Evolutionary conservation across 345 rosid species (phyloP).

Genomic region (Dovyalis caffra): DNA sequence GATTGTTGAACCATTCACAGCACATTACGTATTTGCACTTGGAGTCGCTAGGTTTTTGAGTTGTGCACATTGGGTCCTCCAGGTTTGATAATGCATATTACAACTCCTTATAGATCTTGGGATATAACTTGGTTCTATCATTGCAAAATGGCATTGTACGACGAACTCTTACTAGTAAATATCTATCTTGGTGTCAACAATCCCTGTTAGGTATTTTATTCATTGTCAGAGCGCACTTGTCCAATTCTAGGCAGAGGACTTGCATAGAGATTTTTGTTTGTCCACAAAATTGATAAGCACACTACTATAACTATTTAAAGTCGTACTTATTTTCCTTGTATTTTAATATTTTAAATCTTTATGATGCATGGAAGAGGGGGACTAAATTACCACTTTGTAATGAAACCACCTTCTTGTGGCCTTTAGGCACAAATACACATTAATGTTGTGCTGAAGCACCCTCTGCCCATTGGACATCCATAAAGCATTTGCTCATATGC

Average conservation of each 20-base stretch:
- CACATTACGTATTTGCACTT: conserved; percentile 34
- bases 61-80: conserved; percentile 34
- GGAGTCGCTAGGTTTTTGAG: conserved; percentile 33
- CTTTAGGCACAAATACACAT: background rate
- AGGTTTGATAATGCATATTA: conserved; percentile 17
- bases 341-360: background rate
- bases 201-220: no score
- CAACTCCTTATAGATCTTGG: background rate
- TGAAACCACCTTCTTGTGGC: background rate
- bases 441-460: background rate
- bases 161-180: background rate
- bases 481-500: no score
- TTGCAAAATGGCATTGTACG: background rate
- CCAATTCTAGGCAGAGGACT: background rate
- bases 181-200: background rate
- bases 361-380: background rate
- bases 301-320: background rate
- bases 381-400: no score
- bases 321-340: background rate
- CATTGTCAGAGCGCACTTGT: background rate
- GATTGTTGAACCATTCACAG: conserved; percentile 35
- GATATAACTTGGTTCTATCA: background rate
- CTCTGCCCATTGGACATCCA: no score
- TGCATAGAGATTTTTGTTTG: no score
- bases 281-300: background rate